A percentile compares a stretch with the other conserved stretches of the same genome.
Evolutionary conservation across 2,329 filamentous ascomycete species (phyloP).

Genomic region (Aciculosporium take): DNA sequence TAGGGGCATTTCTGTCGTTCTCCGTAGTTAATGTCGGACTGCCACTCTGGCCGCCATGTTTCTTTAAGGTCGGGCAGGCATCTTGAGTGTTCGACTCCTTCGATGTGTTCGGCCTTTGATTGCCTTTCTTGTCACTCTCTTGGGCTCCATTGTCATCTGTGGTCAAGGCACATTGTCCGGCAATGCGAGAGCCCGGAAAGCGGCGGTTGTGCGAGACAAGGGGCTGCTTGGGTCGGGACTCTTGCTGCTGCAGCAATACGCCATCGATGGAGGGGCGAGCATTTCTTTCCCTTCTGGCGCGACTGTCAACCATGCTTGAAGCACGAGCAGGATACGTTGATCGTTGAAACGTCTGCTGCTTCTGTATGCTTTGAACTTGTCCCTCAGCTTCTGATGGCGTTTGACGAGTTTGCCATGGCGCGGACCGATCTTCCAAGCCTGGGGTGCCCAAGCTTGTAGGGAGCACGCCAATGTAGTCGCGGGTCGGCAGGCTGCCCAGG

Average conservation of each 20-base stretch:
- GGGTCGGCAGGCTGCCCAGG: conserved; percentile 6
- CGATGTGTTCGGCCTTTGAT: background rate
- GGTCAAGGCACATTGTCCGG: background rate
- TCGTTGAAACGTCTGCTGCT: conserved; percentile 5
- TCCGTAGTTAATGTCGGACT: background rate
- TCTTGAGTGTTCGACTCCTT: background rate
- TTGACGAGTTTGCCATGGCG: conserved; percentile 7
- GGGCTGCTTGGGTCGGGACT: background rate
- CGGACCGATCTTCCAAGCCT: conserved; percentile 10
- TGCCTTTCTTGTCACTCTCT: background rate
- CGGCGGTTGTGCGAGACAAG: background rate
- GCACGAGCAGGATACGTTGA: conserved; percentile 13
- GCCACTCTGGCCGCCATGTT: background rate
- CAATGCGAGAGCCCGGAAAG: background rate
- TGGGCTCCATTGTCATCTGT: background rate
- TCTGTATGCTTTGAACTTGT: background rate
- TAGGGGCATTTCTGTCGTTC: conserved; percentile 7
- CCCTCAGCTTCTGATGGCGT: conserved; percentile 3
- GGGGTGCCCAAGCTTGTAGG: conserved; percentile 12
- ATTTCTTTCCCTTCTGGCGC: background rate
- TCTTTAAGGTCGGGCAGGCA: background rate
- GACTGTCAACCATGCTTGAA: conserved; percentile 14
- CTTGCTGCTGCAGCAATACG: conserved; percentile 8
- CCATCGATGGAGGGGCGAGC: conserved; percentile 12
- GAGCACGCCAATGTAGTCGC: conserved; percentile 12